A percentile compares a stretch with the other conserved stretches of the same genome.
phyloP scores from a whole-genome alignment of 2,329 filamentous ascomycete species.

The Penicillium sp. region DNA sequence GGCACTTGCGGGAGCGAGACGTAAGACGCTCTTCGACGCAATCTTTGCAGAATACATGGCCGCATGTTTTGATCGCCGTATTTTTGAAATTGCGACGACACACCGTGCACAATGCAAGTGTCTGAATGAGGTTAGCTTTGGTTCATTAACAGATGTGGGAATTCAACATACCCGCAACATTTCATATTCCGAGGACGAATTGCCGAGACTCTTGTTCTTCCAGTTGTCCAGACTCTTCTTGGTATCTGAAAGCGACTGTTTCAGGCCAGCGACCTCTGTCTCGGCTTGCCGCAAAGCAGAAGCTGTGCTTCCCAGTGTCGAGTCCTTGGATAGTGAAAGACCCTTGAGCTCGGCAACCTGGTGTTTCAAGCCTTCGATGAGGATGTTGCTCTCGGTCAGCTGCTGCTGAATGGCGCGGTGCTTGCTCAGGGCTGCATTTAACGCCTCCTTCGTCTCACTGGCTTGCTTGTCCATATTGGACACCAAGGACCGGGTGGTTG shows the following conservation, averaged over 20 bases:
- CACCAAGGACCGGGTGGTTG: conserved; percentile 69
- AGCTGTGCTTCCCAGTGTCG: conserved; percentile 62
- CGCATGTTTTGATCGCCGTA: conserved; percentile 87
- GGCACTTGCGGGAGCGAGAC: conserved; percentile 91
- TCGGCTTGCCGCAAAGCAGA: conserved; percentile 60
- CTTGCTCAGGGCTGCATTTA: conserved; percentile 68
- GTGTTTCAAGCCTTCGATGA: conserved; percentile 68
- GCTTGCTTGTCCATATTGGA: conserved; percentile 89
- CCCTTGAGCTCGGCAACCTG: conserved; percentile 76
- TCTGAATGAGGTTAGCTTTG: conserved; percentile 44
- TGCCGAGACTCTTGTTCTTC: conserved; percentile 78
- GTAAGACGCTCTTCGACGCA: conserved; percentile 87
- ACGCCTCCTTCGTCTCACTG: conserved; percentile 74
- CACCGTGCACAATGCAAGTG: conserved; percentile 81
- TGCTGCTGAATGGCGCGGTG: conserved; percentile 73
- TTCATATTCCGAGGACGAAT: conserved; percentile 78
- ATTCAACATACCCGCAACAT: conserved; percentile 72
- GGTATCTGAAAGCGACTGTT: conserved; percentile 71
- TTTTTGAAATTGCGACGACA: conserved; percentile 94
- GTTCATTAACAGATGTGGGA: not conserved
- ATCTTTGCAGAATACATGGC: conserved; percentile 87
- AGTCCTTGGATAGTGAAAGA: conserved; percentile 72
- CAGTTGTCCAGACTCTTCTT: conserved; percentile 82
- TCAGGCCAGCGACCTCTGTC: conserved; percentile 74
- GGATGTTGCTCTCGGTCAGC: conserved; percentile 66